Percentiles rank a stretch among this genome's conserved stretches.
Evolutionary conservation across 1,139 yeast genomes (phyloP).

Genomic region (Candida sanyaensis): DNA sequence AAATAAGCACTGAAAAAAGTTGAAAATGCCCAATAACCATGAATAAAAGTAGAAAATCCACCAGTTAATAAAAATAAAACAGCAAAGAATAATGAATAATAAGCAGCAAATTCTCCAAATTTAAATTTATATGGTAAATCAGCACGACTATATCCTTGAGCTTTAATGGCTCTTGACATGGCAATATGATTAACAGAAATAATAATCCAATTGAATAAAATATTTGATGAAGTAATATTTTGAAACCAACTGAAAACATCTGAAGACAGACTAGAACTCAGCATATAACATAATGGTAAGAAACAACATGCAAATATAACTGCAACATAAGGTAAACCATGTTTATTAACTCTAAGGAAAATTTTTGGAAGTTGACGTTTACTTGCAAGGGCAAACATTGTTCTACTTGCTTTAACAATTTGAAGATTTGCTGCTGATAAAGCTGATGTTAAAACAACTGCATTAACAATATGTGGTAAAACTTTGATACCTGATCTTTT

Average conservation of each 20-base stretch:
- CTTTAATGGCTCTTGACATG: conserved; percentile 34
- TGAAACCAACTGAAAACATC: conserved; percentile 33
- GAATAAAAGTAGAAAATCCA: conserved; percentile 39
- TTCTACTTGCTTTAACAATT: conserved; percentile 43
- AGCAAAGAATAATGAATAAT: conserved; percentile 36
- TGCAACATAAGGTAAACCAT: conserved; percentile 23
- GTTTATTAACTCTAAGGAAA: conserved; percentile 39
- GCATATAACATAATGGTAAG: conserved; percentile 31
- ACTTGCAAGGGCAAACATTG: conserved; percentile 47
- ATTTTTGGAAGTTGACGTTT: conserved; percentile 37
- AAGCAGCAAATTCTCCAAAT: conserved; percentile 30
- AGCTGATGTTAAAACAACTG: conserved; percentile 51
- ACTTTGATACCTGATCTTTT: conserved; percentile 50
- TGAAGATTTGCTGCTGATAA: conserved; percentile 53
- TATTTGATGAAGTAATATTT: conserved; percentile 24
- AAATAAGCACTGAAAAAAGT: conserved; percentile 39
- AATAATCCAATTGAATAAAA: conserved; percentile 28
- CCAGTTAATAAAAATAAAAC: conserved; percentile 36
- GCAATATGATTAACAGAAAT: conserved; percentile 33
- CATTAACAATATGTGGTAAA: conserved; percentile 53
- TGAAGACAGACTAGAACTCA: conserved; percentile 20
- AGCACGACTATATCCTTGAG: conserved; percentile 37
- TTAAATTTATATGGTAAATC: conserved; percentile 33
- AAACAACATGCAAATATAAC: conserved; percentile 26
- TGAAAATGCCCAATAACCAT: conserved; percentile 35